Evolutionary conservation across 2,329 filamentous ascomycete species (phyloP), one percentile per base, ranked within the genome.

Genomic region (Aspergillus fumigatus): DNA sequence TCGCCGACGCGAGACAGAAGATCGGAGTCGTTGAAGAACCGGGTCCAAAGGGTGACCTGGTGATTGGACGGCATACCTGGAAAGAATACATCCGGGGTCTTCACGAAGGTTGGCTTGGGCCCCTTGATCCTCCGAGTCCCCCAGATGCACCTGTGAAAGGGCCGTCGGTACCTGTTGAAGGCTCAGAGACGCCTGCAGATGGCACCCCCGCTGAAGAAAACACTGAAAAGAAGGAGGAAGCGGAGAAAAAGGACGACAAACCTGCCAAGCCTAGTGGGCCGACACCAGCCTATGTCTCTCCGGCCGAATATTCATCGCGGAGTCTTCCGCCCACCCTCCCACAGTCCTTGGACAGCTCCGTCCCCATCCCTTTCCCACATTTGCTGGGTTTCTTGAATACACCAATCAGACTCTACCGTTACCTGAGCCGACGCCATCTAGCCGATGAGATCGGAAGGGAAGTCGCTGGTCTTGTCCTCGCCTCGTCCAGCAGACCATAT

Each of bases 71-170:
- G 55, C 89, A 97, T 71, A 88, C 93, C 9, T 99, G 94, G 94
- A 99, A 97, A 77, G 94, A 99, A 75, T 99, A 97, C 72, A 79
- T 97, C 25, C 83, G 92, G 57, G 94, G 94, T 48, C 70, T 97
- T 63, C 94, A 99, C 71, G 94, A 99, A 75, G 94, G 94, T 55
- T 99, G 94, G 93, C 78, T 99, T 25, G 93, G 94, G 0, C 92
- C 94, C 7, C 77, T 96, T 47, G 84, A 88, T 48, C 72, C 72
- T 56, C 70, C 73, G 23, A 59, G 65, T 41, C 61, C 66, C 21
- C 63, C 69, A 26, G 66, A 70, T 25, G 54, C 69, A 2, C 52
- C 61, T n/a, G 52, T 61, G 41, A 59, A 59, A 14, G 53, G 50
- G 26, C 56, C 62, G 23, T 54, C 65, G n/a, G 60, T 62, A 9